phyloP scores from a whole-genome alignment of 768 basidiomycete species.

The Rhodosporidiobolus odoratus region DNA sequence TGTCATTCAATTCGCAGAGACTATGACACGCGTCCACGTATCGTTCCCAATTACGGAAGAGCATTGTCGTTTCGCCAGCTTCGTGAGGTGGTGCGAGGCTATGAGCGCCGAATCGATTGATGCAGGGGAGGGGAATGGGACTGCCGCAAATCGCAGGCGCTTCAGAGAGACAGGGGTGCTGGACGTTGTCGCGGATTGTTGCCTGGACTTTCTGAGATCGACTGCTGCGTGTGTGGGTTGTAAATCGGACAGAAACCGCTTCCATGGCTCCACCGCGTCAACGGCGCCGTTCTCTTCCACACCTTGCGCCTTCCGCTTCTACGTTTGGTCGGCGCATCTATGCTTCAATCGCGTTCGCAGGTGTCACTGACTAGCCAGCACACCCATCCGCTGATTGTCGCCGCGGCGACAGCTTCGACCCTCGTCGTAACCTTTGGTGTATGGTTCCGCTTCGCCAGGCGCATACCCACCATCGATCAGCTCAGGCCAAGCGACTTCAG shows the following conservation, averaged over 20 bases:
- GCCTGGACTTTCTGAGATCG: no score
- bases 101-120: neutral
- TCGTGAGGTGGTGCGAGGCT: no score
- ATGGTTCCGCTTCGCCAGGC: slow-evolving; percentile 55
- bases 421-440: slow-evolving; percentile 31
- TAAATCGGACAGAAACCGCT: no score
- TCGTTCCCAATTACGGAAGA: slow-evolving; percentile 18
- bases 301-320: no score
- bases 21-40: neutral
- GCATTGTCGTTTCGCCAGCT: slow-evolving; percentile 8
- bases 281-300: no score
- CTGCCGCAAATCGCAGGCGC: no score
- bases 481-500: slow-evolving; percentile 61
- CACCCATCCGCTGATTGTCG: slow-evolving; percentile 12
- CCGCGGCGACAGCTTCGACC: neutral
- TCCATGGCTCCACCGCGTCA: no score
- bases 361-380: neutral
- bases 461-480: slow-evolving; percentile 64
- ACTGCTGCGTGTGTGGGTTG: no score
- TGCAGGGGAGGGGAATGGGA: neutral
- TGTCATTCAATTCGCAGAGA: slow-evolving; percentile 16
- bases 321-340: no score
- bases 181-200: no score
- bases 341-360: no score
- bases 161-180: no score